A percentile compares a stretch with the other conserved stretches of the same genome.
These are phyloP conservation scores for Artemisia annua DNA, from an alignment of 129 eudicot genomes.

Conservation along the genomic window DNA sequence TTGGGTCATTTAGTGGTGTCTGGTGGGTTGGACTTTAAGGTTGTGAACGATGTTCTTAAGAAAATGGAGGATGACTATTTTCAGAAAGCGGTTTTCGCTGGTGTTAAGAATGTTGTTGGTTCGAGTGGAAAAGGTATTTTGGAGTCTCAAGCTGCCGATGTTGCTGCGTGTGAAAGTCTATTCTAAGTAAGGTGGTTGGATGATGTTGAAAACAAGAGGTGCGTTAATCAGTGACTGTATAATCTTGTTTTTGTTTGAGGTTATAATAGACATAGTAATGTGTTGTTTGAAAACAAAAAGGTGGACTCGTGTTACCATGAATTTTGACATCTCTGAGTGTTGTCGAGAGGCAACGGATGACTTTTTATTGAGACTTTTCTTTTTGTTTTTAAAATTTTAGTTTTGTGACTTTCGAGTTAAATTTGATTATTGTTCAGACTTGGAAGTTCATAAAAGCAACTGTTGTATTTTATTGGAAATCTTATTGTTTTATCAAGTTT, in stretches of 20 bases:
- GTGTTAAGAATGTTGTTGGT: slow-evolving; percentile 42
- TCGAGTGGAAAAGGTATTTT: slow-evolving; percentile 53
- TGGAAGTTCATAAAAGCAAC: slow-evolving; percentile 61
- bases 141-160: slow-evolving; percentile 67
- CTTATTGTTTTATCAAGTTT: slow-evolving; percentile 5
- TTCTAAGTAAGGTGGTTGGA: slow-evolving; percentile 45
- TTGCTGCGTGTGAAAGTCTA: slow-evolving; percentile 66
- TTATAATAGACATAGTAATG: slow-evolving; percentile 42
- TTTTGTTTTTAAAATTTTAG: slow-evolving; percentile 32
- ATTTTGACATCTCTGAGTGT: slow-evolving; percentile 52
- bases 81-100: slow-evolving; percentile 57
- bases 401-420: slow-evolving; percentile 44
- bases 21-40: slow-evolving; percentile 65
- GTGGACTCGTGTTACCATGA: slow-evolving; percentile 40
- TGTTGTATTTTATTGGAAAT: slow-evolving; percentile 39
- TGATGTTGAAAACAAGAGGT: slow-evolving; percentile 46
- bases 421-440: slow-evolving; percentile 40
- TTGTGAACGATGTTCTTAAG: slow-evolving; percentile 62
- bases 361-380: slow-evolving; percentile 9
- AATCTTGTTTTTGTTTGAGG: slow-evolving; percentile 51
- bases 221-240: slow-evolving; percentile 46
- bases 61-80: slow-evolving; percentile 62
- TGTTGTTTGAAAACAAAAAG: slow-evolving; percentile 42
- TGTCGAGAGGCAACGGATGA: slow-evolving; percentile 28
- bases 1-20: slow-evolving; percentile 60